phyloP scores from a whole-genome alignment of 148 eudicot species.

The Diospyros lotus region DNA sequence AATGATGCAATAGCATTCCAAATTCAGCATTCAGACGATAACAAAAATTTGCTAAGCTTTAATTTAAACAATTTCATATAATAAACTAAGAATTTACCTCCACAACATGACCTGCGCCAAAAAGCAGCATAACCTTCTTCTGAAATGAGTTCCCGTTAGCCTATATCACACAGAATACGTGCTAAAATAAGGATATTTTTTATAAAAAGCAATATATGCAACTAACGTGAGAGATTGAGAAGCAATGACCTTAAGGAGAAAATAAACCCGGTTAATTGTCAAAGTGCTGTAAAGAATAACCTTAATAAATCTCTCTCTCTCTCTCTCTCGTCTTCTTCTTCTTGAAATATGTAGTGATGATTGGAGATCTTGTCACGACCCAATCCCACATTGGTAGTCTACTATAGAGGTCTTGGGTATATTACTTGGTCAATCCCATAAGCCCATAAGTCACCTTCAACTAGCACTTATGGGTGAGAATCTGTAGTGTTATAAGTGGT shows the following conservation, averaged over 20 bases:
- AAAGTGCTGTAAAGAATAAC: neutral
- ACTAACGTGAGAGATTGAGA: neutral
- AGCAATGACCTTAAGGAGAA: neutral
- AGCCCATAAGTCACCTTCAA: no score
- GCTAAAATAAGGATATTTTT: slow-evolving; percentile 6
- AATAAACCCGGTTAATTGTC: neutral
- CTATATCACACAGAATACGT: slow-evolving; percentile 32
- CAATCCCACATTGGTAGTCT: no score
- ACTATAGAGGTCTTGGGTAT: no score
- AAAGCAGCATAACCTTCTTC: slow-evolving; percentile 82
- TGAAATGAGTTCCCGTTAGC: slow-evolving; percentile 94
- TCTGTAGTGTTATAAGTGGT: no score
- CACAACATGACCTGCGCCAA: slow-evolving; percentile 61
- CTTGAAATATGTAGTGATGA: no score
- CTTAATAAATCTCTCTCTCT: neutral
- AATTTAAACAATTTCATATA: slow-evolving; percentile 30
- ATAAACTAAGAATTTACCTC: slow-evolving; percentile 49
- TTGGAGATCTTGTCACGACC: no score
- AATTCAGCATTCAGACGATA: no score
- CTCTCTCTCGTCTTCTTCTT: neutral
- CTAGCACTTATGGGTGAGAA: no score
- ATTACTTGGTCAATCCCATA: no score
- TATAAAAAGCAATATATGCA: neutral
- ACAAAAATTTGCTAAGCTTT: slow-evolving; percentile 13
- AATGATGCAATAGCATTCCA: neutral